A percentile compares a stretch with the other conserved stretches of the same genome.
Conservation (phyloP, 108 stramenopile genomes). For the Nitzschia putrida region DNA sequence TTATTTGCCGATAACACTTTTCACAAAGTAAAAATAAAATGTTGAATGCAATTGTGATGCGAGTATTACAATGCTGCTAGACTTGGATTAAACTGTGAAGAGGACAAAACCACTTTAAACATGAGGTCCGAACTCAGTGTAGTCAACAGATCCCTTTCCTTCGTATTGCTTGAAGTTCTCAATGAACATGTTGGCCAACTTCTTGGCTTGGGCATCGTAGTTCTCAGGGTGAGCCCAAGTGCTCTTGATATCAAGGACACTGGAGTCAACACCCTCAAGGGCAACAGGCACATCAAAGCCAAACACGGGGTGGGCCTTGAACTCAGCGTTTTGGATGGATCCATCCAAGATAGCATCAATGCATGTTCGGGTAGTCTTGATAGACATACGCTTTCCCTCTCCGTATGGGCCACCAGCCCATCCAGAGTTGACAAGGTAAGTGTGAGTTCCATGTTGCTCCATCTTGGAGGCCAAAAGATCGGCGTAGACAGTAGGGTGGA, state of each 20-base stretch:
- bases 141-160: conserved; percentile 79
- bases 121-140: conserved; percentile 85
- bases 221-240: conserved; percentile 87
- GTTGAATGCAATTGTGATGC: no score
- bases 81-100: no score
- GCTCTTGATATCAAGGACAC: conserved; percentile 83
- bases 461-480: conserved; percentile 92
- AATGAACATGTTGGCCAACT: conserved; percentile 90
- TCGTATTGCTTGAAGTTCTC: conserved; percentile 95
- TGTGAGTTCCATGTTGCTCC: conserved; percentile 83
- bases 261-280: conserved; percentile 78
- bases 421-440: conserved; percentile 96
- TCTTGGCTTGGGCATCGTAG: conserved; percentile 85
- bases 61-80: no score
- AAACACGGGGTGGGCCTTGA: conserved; percentile 82
- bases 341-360: conserved; percentile 96
- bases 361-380: conserved; percentile 94
- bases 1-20: no score
- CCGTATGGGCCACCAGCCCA: conserved; percentile 97
- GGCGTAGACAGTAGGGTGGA: conserved; percentile 94
- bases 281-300: conserved; percentile 88
- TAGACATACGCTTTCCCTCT: conserved; percentile 94
- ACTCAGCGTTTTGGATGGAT: conserved; percentile 78
- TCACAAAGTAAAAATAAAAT: no score
- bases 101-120: conserved; percentile 25